Evolutionary conservation across 371 early-diverging fungal genomes (phyloP).

Genomic region (Capillidium heterosporum): DNA sequence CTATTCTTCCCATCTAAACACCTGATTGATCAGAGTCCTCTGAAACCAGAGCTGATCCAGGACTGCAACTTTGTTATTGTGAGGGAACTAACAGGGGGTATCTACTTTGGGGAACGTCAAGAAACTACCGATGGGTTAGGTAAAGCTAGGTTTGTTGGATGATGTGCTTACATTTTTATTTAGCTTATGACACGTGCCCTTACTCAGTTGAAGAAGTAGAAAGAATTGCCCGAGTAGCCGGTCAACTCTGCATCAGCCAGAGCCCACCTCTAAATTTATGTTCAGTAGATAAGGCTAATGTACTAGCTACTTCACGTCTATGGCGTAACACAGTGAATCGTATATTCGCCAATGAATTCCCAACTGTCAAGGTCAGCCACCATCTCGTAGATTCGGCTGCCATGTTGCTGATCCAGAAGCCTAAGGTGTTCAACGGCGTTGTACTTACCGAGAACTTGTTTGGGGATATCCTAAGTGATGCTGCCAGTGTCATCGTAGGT

Average conservation of each 20-base stretch:
- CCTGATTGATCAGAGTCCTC: conserved; percentile 60
- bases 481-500: conserved; percentile 88
- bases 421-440: conserved; percentile 77
- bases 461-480: conserved; percentile 93
- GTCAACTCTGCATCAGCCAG: conserved; percentile 50
- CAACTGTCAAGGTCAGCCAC: conserved; percentile 59
- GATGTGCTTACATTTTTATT: background rate
- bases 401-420: conserved; percentile 88
- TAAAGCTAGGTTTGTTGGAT: conserved; percentile 7
- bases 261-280: conserved; percentile 71
- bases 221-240: conserved; percentile 86
- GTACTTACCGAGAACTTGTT: conserved; percentile 96
- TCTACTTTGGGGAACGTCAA: conserved; percentile 88
- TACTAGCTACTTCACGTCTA: conserved; percentile 87
- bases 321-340: conserved; percentile 87
- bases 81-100: conserved; percentile 89
- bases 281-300: conserved; percentile 95
- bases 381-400: conserved; percentile 91
- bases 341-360: conserved; percentile 70
- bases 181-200: conserved; percentile 76
- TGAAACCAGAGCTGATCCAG: conserved; percentile 75
- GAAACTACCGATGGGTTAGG: conserved; percentile 68
- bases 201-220: conserved; percentile 78
- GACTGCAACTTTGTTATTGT: conserved; percentile 81
- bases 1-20: conserved; percentile 80